These are phyloP conservation scores for Diaporthe nobilis DNA, from an alignment of 2,329 filamentous ascomycete genomes.

Conservation along the genomic window DNA sequence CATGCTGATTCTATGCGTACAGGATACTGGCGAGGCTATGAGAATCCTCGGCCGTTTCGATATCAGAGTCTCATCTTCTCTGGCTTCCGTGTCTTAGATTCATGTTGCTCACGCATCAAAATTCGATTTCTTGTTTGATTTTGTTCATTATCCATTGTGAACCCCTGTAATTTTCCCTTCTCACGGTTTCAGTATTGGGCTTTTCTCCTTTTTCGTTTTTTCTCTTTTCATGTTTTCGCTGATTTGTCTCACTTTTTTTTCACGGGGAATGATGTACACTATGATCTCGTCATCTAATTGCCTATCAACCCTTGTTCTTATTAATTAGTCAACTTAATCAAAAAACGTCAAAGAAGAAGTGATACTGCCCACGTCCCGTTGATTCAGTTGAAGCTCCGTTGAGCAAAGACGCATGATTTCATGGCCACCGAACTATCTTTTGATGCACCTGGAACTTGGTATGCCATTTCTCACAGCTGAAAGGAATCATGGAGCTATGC, in stretches of 20 bases:
- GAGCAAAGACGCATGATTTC: background rate
- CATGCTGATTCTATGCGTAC: background rate
- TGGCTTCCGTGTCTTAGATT: background rate
- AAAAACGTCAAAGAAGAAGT: background rate
- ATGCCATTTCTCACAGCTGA: background rate
- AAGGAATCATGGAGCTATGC: background rate
- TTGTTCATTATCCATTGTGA: too few species aligned
- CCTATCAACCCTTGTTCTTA: background rate
- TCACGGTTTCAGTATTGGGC: background rate
- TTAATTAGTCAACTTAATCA: background rate
- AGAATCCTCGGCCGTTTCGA: background rate
- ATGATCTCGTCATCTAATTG: background rate
- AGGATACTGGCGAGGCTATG: background rate
- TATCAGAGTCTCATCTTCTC: background rate
- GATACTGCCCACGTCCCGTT: background rate
- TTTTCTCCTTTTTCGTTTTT: background rate
- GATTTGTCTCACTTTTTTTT: background rate
- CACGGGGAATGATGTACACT: background rate
- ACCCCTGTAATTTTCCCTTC: background rate
- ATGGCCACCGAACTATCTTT: background rate
- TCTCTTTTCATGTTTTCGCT: background rate
- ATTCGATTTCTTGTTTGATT: too few species aligned
- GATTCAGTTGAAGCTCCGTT: background rate
- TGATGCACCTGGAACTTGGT: background rate
- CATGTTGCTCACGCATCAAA: slow-evolving; percentile 1